phyloP scores from a whole-genome alignment of 139 green algal genomes.

The Volvox reticuliferus region DNA sequence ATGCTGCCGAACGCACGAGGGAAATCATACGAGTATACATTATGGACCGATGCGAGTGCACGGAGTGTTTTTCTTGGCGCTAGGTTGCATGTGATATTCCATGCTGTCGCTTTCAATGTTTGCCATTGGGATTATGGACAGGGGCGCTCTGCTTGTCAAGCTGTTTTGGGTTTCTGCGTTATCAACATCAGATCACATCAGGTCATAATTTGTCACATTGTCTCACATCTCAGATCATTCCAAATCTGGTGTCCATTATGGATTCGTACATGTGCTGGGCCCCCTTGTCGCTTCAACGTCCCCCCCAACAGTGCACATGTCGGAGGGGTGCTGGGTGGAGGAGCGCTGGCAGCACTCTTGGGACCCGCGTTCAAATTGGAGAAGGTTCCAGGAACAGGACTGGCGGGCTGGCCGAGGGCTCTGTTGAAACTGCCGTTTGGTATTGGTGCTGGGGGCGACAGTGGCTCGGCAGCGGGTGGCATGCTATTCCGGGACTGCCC shows the following conservation, averaged over 20 bases:
- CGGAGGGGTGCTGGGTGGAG: slow-evolving; percentile 20
- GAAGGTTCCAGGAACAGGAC: too few relatives aligned
- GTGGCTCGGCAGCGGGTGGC: neutral
- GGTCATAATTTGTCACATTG: neutral
- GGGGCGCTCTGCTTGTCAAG: neutral
- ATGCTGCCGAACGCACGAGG: too few relatives aligned
- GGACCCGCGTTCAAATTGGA: slow-evolving; percentile 26
- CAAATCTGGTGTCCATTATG: neutral
- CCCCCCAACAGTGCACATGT: neutral
- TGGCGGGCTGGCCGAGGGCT: neutral
- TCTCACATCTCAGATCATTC: neutral
- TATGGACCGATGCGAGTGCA: too few relatives aligned
- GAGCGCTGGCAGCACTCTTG: neutral
- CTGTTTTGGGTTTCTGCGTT: neutral
- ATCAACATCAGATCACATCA: neutral
- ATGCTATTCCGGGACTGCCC: slow-evolving; percentile 27
- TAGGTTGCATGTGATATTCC: too few relatives aligned
- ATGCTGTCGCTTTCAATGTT: neutral
- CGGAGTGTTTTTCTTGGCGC: too few relatives aligned
- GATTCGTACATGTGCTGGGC: neutral
- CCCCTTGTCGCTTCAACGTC: neutral
- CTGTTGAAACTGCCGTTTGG: neutral
- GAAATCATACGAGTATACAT: too few relatives aligned
- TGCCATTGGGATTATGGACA: neutral
- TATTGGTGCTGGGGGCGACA: neutral